These are phyloP conservation scores for Sphagnum tenellum DNA, from an alignment of 225 moss, liverwort and hornwort genomes.

Conservation along the genomic window DNA sequence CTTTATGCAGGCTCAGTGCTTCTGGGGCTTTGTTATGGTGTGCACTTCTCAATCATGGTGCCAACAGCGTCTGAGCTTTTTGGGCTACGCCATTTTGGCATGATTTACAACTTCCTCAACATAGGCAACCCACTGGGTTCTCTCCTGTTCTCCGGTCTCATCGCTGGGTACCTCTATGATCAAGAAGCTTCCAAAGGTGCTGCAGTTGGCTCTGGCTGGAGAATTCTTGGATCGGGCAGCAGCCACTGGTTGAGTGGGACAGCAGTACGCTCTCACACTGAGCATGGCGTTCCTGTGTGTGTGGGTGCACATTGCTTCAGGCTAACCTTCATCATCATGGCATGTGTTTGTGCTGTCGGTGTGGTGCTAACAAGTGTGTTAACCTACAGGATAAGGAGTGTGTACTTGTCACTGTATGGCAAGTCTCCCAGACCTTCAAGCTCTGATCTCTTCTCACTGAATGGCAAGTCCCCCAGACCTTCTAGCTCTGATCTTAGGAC, in stretches of 20 bases:
- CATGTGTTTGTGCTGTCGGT: conserved; percentile 40
- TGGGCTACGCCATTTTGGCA: conserved; percentile 74
- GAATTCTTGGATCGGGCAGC: too few relatives aligned
- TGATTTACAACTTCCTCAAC: conserved; percentile 83
- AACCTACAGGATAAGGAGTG: conserved; percentile 51
- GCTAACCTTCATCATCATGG: conserved; percentile 66
- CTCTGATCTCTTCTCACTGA: conserved; percentile 20
- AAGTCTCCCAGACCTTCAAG: conserved; percentile 2
- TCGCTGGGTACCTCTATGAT: conserved; percentile 85
- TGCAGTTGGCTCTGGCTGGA: neutral
- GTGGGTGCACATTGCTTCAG: conserved; percentile 75
- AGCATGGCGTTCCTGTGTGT: conserved; percentile 16
- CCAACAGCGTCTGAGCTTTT: conserved; percentile 94
- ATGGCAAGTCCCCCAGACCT: conserved; percentile 13
- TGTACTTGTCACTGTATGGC: conserved; percentile 54
- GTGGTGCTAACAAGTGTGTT: conserved; percentile 37
- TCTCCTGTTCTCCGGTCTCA: conserved; percentile 71
- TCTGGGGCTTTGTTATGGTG: conserved; percentile 56
- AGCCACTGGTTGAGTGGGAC: neutral
- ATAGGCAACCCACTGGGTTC: conserved; percentile 69
- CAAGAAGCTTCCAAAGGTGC: conserved; percentile 46
- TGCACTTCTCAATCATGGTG: conserved; percentile 82
- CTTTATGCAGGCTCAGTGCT: conserved; percentile 58
- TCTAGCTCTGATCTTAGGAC: neutral
- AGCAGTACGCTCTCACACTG: neutral